These are phyloP conservation scores for Hypoxylon sp. DNA, from an alignment of 2,329 filamentous ascomycete species.

Conservation along the genomic window DNA sequence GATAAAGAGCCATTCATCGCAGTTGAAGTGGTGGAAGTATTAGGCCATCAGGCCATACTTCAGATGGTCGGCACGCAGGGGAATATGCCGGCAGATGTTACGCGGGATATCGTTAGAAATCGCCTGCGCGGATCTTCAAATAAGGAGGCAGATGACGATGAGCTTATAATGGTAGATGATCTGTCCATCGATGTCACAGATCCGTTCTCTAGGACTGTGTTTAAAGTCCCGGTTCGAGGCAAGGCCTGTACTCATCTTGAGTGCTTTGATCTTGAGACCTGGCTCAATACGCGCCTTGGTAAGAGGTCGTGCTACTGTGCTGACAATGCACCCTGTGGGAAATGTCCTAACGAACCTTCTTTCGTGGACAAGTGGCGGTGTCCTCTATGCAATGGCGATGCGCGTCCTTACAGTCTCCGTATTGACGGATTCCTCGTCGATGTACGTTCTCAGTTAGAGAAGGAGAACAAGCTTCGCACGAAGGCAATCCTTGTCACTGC, in stretches of 20 bases:
- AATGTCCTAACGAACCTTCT: slow-evolving; percentile 63
- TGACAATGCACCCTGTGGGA: slow-evolving; percentile 54
- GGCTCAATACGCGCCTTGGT: slow-evolving; percentile 74
- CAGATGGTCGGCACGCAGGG: slow-evolving; percentile 55
- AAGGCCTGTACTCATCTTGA: slow-evolving; percentile 80
- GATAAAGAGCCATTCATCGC: slow-evolving; percentile 70
- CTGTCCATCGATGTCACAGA: slow-evolving; percentile 75
- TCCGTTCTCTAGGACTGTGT: slow-evolving; percentile 75
- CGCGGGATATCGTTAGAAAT: slow-evolving; percentile 68
- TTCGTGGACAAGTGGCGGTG: slow-evolving; percentile 84
- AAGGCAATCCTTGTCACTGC: slow-evolving; percentile 73
- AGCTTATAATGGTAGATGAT: slow-evolving; percentile 70
- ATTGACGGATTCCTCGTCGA: slow-evolving; percentile 80
- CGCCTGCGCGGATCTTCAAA: slow-evolving; percentile 55
- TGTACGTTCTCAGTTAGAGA: slow-evolving; percentile 69
- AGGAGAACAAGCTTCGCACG: slow-evolving; percentile 61
- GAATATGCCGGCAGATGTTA: slow-evolving; percentile 61
- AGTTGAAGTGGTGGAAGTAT: slow-evolving; percentile 76
- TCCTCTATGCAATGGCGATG: slow-evolving; percentile 84
- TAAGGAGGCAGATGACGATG: slow-evolving; percentile 67
- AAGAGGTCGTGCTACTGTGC: slow-evolving; percentile 57
- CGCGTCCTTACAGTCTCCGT: slow-evolving; percentile 76
- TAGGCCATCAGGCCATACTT: slow-evolving; percentile 61
- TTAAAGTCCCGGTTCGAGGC: slow-evolving; percentile 79
- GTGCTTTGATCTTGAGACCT: slow-evolving; percentile 90